Evolutionary conservation across 2,329 filamentous ascomycete species (phyloP), one percentile per base, ranked within the genome.

Genomic region (Diplodia scrobiculata): DNA sequence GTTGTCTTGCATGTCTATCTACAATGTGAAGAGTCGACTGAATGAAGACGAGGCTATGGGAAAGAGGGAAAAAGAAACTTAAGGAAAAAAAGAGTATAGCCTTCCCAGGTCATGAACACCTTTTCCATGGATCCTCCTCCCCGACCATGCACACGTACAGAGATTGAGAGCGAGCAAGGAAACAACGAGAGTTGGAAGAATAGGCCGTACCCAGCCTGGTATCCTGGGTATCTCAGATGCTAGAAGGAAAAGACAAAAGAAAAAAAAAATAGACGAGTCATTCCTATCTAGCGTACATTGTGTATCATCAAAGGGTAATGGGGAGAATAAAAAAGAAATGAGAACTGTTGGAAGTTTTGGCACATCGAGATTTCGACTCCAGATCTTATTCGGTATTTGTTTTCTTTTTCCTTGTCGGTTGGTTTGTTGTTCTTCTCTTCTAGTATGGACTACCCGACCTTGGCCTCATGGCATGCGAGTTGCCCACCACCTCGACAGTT

Each of bases 211-310:
- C 54, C 38, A 45, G 38, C 19, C 38, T 38, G 21, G 41, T 62
- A 34, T 45, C 58, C 58, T 36, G 21, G 58, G 58, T 62, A 62
- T 62, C 41, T 62, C 41, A 45, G 36, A 59, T 17, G 36, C 45
- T 17, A 21, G 34, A 58, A 55, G 27, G 36, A 34, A 58, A 29
- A 25, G 41, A 11, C 2, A 17, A 58, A 25, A 29, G 13, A 17
- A 45, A 36, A 36, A 19, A 41, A 25, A 29, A 9, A 11, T 27
- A n/a, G 25, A 29, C 9, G 9, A n/a, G 21, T 53, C 27, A 34
- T 53, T 17, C 50, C 50, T 17, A 14, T 10, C 29, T 29, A 54
- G 27, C 51, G 25, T 36, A 54, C 51, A 36, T 21, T 21, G 38
- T 17, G 38, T 17, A 45, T 45, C 38, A n/a, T 45, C 38, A 45